phyloP scores from a whole-genome alignment of 2,329 filamentous ascomycete genomes.

The Hysterium pulicare region DNA sequence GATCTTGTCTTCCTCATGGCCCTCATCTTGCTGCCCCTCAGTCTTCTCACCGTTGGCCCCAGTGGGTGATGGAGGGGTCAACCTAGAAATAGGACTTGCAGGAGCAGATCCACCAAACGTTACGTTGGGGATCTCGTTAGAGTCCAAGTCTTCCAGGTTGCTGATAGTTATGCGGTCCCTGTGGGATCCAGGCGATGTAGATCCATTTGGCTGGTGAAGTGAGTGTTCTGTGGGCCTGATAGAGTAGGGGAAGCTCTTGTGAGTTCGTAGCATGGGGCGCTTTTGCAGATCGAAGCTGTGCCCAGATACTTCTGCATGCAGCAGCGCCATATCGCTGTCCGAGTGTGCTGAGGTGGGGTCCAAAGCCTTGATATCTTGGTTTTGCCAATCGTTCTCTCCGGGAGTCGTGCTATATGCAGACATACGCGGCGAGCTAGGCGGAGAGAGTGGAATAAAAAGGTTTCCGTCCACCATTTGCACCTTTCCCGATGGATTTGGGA shows the following conservation, averaged over 20 bases:
- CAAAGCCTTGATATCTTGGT: conserved; percentile 33
- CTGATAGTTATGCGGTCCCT: conserved; percentile 29
- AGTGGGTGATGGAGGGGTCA: conserved; percentile 44
- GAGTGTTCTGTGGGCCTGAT: conserved; percentile 31
- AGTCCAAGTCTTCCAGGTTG: conserved; percentile 34
- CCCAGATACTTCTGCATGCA: conserved; percentile 34
- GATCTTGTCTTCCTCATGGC: conserved; percentile 39
- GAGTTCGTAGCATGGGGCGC: conserved; percentile 39
- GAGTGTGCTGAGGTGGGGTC: conserved; percentile 32
- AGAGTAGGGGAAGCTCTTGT: conserved; percentile 45
- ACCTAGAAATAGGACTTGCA: conserved; percentile 44
- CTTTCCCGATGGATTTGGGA: conserved; percentile 20
- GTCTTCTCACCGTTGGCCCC: conserved; percentile 35
- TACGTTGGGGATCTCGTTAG: conserved; percentile 31
- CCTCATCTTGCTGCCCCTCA: conserved; percentile 38
- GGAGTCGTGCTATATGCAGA: conserved; percentile 45
- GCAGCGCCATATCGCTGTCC: conserved; percentile 37
- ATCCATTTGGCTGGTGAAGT: conserved; percentile 20
- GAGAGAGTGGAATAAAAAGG: conserved; percentile 47
- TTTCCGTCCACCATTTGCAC: conserved; percentile 44
- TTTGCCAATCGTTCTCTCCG: conserved; percentile 44
- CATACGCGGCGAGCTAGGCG: conserved; percentile 50
- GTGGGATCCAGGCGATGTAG: conserved; percentile 21
- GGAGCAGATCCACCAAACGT: conserved; percentile 44
- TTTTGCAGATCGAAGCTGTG: conserved; percentile 34